These are phyloP conservation scores for Globisporangium perplexum DNA, from an alignment of 352 stramenopile species.

Conservation along the genomic window DNA sequence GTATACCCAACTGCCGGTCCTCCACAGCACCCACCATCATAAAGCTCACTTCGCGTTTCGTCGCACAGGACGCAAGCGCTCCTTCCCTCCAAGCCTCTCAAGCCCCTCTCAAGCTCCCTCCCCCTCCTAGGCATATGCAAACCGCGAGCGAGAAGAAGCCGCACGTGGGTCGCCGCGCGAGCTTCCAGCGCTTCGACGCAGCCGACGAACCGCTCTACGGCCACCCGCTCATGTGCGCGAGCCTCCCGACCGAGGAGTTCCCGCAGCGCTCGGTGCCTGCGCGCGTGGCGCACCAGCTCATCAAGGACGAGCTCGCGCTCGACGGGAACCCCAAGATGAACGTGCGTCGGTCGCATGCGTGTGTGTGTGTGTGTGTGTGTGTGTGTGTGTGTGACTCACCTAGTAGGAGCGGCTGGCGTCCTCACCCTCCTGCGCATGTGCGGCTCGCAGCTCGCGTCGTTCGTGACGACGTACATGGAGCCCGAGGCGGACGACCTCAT, in stretches of 20 bases:
- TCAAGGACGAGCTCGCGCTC: slow-evolving; percentile 87
- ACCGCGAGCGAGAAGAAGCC: slow-evolving; percentile 23
- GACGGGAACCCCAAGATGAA: slow-evolving; percentile 91
- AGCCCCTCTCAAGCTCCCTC: background rate
- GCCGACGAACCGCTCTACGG: slow-evolving; percentile 62
- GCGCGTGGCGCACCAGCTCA: slow-evolving; percentile 81
- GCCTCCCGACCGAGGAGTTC: slow-evolving; percentile 55
- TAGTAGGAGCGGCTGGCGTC: no score
- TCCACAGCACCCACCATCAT: background rate
- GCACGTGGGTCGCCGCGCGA: slow-evolving; percentile 5
- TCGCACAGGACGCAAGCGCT: slow-evolving; percentile 7
- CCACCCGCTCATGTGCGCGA: slow-evolving; percentile 76
- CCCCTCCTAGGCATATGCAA: slow-evolving; percentile 21
- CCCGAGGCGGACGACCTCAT: slow-evolving; percentile 88
- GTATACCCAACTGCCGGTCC: background rate
- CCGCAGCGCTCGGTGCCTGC: slow-evolving; percentile 63
- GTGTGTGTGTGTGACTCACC: no score
- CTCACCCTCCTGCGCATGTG: no score
- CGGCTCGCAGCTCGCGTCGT: slow-evolving; percentile 78
- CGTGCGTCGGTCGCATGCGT: slow-evolving; percentile 19
- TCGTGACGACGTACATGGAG: slow-evolving; percentile 92
- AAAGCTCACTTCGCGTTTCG: slow-evolving; percentile 7
- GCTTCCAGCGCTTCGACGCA: slow-evolving; percentile 15
- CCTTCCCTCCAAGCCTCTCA: background rate
- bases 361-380: no score